A percentile compares a stretch with the other conserved stretches of the same genome.
phyloP scores from a whole-genome alignment of 345 rosid species.

The Citrus cavaleriei region DNA sequence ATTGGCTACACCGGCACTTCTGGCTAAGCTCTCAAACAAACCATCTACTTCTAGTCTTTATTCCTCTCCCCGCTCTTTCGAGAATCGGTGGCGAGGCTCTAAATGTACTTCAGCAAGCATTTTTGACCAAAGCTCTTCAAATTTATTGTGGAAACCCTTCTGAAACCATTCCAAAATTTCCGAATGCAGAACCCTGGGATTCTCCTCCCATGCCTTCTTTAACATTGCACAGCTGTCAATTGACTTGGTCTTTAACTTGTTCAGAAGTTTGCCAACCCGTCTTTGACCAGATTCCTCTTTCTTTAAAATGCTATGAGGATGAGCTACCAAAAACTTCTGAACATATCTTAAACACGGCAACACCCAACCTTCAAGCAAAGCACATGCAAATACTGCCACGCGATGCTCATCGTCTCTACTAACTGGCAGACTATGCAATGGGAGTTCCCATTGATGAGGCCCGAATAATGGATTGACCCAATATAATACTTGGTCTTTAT shows the following conservation, averaged over 20 bases:
- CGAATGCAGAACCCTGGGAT: conserved; percentile 37
- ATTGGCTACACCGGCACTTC: background rate
- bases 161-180: conserved; percentile 79
- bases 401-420: conserved; percentile 25
- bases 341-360: conserved; percentile 57
- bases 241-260: conserved; percentile 35
- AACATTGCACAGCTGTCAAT: conserved; percentile 48
- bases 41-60: conserved; percentile 15
- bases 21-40: background rate
- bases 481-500: conserved; percentile 46
- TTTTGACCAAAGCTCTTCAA: conserved; percentile 54
- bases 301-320: conserved; percentile 58
- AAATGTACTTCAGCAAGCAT: conserved; percentile 50
- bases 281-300: conserved; percentile 53
- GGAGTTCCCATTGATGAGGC: conserved; percentile 70
- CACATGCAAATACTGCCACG: conserved; percentile 56
- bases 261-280: conserved; percentile 61
- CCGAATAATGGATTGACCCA: conserved; percentile 70
- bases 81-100: conserved; percentile 31
- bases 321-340: conserved; percentile 43
- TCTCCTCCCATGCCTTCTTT: conserved; percentile 49
- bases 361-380: conserved; percentile 77
- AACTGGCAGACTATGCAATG: conserved; percentile 41
- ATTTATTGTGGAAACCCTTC: conserved; percentile 40
- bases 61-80: conserved; percentile 23